phyloP scores from a whole-genome alignment of 352 stramenopile genomes.

The Phytophthora crassamura region DNA sequence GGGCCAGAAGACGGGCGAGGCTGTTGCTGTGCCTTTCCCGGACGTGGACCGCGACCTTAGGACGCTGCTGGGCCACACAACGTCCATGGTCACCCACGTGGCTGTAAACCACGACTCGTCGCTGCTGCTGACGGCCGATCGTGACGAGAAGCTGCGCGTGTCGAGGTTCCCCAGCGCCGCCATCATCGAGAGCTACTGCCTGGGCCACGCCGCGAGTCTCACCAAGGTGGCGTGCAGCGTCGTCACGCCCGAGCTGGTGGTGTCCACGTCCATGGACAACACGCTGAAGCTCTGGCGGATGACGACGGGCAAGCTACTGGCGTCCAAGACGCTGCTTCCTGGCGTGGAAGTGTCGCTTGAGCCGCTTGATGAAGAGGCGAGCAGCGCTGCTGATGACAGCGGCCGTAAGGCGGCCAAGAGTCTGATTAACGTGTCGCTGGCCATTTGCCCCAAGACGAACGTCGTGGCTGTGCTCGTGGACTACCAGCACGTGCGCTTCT shows the following conservation, averaged over 20 bases:
- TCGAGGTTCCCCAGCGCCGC: conserved; percentile 77
- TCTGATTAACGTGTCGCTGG: conserved; percentile 63
- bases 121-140: conserved; percentile 78
- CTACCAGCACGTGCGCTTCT: conserved; percentile 56
- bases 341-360: conserved; percentile 35
- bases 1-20: conserved; percentile 85
- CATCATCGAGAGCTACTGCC: conserved; percentile 85
- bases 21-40: conserved; percentile 79
- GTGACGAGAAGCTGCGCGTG: conserved; percentile 88
- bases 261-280: conserved; percentile 85
- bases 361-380: conserved; percentile 33
- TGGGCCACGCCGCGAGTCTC: conserved; percentile 77
- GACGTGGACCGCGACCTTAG: conserved; percentile 71
- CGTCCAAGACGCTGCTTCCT: conserved; percentile 56
- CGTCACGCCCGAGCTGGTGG: conserved; percentile 55
- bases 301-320: conserved; percentile 51
- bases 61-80: conserved; percentile 84
- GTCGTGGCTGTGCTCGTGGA: conserved; percentile 66
- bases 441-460: conserved; percentile 64
- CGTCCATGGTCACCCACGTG: conserved; percentile 88
- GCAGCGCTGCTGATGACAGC: conserved; percentile 25
- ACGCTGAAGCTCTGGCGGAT: conserved; percentile 84
- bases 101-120: conserved; percentile 56
- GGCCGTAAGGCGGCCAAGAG: conserved; percentile 45
- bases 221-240: conserved; percentile 60